Evolutionary conservation across 2,329 filamentous ascomycete genomes (phyloP).

Genomic region (Colletotrichum echinochloae): DNA sequence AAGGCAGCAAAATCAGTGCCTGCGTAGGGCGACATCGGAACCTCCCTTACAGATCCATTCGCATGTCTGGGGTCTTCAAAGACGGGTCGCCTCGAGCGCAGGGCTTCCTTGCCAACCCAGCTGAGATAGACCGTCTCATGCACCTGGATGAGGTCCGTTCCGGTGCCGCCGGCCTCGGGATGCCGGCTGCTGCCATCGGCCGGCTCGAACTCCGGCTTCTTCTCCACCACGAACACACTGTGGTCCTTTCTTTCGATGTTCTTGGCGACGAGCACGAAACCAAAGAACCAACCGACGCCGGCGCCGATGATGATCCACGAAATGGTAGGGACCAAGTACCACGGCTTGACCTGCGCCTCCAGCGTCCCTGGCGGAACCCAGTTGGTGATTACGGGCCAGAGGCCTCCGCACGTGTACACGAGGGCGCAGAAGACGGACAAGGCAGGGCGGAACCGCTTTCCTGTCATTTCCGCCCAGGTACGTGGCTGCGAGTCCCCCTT

Average conservation of each 20-base stretch:
- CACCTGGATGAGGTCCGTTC: slow-evolving; percentile 48
- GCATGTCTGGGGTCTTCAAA: slow-evolving; percentile 27
- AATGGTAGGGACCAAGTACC: slow-evolving; percentile 50
- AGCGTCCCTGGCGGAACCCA: slow-evolving; percentile 46
- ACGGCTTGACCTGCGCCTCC: slow-evolving; percentile 34
- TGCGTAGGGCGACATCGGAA: slow-evolving; percentile 30
- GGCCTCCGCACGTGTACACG: slow-evolving; percentile 48
- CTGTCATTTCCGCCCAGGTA: slow-evolving; percentile 50
- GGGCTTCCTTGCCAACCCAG: slow-evolving; percentile 50
- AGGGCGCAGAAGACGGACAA: slow-evolving; percentile 49
- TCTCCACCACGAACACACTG: slow-evolving; percentile 51
- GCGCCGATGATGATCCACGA: slow-evolving; percentile 48
- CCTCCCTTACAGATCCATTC: slow-evolving; percentile 12
- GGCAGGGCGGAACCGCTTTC: slow-evolving; percentile 47
- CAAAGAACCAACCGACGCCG: slow-evolving; percentile 50
- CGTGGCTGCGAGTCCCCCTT: slow-evolving; percentile 37
- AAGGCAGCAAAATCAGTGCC: slow-evolving; percentile 36
- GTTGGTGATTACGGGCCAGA: slow-evolving; percentile 49
- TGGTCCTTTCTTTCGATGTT: slow-evolving; percentile 47
- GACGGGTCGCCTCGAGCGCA: slow-evolving; percentile 25
- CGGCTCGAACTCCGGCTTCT: slow-evolving; percentile 50
- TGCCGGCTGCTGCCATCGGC: slow-evolving; percentile 41
- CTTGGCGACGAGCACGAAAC: slow-evolving; percentile 49
- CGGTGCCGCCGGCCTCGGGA: slow-evolving; percentile 9
- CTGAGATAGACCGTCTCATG: slow-evolving; percentile 53